These are phyloP conservation scores for Neofusicoccum cordaticola DNA, from an alignment of 2,329 filamentous ascomycete genomes.

Conservation along the genomic window DNA sequence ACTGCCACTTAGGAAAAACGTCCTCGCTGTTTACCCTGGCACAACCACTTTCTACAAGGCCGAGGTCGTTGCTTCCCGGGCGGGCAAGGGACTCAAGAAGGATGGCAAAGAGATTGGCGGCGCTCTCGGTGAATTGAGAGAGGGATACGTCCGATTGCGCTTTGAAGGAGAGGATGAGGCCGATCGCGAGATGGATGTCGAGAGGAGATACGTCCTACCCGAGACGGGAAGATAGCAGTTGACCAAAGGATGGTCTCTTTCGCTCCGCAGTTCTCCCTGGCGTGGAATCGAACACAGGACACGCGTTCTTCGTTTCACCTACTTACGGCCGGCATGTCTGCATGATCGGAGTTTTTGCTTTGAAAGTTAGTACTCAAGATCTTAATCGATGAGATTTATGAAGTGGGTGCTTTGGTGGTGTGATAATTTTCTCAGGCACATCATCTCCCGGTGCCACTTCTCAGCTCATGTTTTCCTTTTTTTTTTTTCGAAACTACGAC, in stretches of 20 bases:
- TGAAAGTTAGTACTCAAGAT: background rate
- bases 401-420: background rate
- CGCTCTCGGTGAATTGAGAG: conserved; percentile 17
- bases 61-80: conserved; percentile 46
- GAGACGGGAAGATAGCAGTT: conserved; percentile 24
- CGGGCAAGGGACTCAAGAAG: conserved; percentile 32
- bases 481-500: no score
- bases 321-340: conserved; percentile 14
- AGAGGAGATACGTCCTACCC: conserved; percentile 49
- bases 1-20: conserved; percentile 41
- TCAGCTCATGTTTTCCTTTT: no score
- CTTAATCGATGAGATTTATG: conserved; percentile 9
- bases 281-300: background rate
- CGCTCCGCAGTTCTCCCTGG: background rate
- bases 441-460: no score
- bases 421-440: no score
- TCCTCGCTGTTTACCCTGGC: conserved; percentile 50
- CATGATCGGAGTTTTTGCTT: conserved; percentile 12
- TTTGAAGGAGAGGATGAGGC: conserved; percentile 51
- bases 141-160: conserved; percentile 41
- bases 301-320: background rate
- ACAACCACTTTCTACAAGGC: conserved; percentile 56
- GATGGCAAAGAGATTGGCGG: conserved; percentile 22
- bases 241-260: background rate
- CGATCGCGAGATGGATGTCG: conserved; percentile 46